Base-by-base conservation (phyloP, 164 flowering plant genomes). In the Pachysandra terminalis region DNA sequence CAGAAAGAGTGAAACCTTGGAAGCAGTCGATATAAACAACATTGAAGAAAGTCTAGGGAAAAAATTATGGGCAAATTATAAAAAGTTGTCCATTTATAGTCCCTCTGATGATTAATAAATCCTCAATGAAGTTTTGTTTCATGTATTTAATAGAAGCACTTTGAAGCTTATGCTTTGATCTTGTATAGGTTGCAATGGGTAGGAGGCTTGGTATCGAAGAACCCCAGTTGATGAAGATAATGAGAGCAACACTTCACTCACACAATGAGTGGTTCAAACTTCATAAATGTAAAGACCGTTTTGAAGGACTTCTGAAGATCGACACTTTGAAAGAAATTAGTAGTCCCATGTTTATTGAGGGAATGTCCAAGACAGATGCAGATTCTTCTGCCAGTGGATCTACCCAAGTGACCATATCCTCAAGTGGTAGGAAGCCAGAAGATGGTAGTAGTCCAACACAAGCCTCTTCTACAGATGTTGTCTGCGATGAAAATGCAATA, bases 221-320 rank as follows among this genome's bases (percentile, higher is more conserved):
- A 79, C 99, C 99, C 28, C 92, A 80, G 71, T 92, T 96, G 45
- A 91, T 96, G 96, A 96, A 86, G 78, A 80, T 96, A 66, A 82
- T 96, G 80, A 89, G 89, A 81, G 88, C 95, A n/a, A 84, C 90
- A 16, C 83, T 93, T 63, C 81, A 91, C 81, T 80, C 99, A 0
- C 98, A 96, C 55, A 81, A 40, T 65, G 98, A 93, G 74, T 96
- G 97, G 98, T 93, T 91, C 71, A 93, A 75, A 75, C 87, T 93
- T 69, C 98, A 96, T 70, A 91, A 83, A 95, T 96, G 99, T 55
- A 87, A 87, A 71, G 99, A 96, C 69, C 89, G 82, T 1, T 96
- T 93, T 81, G 98, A 96, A 77, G 84, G 86, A 55, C 83, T 91
- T 59, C 67, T 93, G 70, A 82, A 75, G 84, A 90, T 96, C 45